Evolutionary conservation across 257 asterid species (phyloP), one percentile per base, ranked within the genome.

Genomic region (Prunella vulgaris): DNA sequence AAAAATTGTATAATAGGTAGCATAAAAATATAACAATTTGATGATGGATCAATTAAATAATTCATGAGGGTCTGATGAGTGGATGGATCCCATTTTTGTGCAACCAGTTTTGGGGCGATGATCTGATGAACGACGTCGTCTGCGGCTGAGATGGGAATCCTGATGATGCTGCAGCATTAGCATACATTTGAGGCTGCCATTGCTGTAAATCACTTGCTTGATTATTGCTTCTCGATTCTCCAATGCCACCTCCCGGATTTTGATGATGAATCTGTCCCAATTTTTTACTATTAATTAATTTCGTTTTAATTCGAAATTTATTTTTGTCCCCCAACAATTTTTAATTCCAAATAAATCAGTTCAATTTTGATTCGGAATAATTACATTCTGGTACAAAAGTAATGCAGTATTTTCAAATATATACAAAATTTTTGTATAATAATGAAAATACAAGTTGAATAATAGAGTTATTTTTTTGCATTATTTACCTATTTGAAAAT

Each of bases 151-250:
- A 85, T 66, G 83, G 86, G 96, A 91, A 91, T 90, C 97, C 94
- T 90, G 97, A 90, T 90, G 97, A 90, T 90, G 96, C 97, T 88
- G 96, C 97, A 84, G 91, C 95, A 84, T 73, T 80, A 44, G 88
- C 93, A 81, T 80, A 83, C 68, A 81, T 59, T 59, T 76, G 85
- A 44, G 83, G 66, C 24, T 76, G 80, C 64, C 64, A 58, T n/a
- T 58, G 64, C 64, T 58, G 64, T 58, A 33, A 1, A 33, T 37
- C 20, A 5, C 10, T 10, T 12, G 37, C 68, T 59, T 71, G 79
- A 83, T 87, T 84, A 74, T 42, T 83, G 80, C 64, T 83, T 77
- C 60, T 73, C 81, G 68, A 66, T 80, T 13, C 72, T 53, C 25
- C 64, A 2, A 4, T 9, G 3, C 48, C 25, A 0, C 48, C 64